Percentiles rank a stretch among this genome's conserved stretches.
phyloP scores from a whole-genome alignment of 768 basidiomycete species.

The Lactarius hengduanensis region DNA sequence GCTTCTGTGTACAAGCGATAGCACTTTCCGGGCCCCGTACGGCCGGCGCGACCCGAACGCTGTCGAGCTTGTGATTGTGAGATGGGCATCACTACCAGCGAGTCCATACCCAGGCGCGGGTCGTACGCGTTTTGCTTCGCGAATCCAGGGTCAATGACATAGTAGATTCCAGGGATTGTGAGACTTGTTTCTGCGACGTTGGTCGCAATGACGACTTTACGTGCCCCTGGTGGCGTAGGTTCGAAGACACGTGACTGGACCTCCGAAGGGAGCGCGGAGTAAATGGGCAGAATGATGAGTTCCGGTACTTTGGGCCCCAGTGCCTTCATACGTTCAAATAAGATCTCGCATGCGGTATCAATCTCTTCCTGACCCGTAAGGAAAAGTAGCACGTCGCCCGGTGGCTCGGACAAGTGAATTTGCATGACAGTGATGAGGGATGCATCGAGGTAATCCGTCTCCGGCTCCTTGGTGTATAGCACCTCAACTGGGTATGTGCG shows the following conservation, averaged over 20 bases:
- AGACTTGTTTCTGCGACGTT: constrained; percentile 99
- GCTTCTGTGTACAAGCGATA: constrained; percentile 98
- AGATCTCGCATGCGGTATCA: constrained; percentile 94
- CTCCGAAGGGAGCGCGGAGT: constrained; percentile 96
- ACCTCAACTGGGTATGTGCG: constrained; percentile 98
- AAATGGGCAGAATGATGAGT: constrained; percentile 94
- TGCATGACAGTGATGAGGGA: constrained; percentile 99
- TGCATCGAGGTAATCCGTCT: constrained; percentile 95
- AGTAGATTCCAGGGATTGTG: constrained; percentile 98
- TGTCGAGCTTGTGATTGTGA: constrained; percentile 98
- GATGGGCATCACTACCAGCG: constrained; percentile 96
- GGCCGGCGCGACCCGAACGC: constrained; percentile 92
- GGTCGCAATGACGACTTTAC: constrained; percentile 99
- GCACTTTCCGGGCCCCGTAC: constrained; percentile 97
- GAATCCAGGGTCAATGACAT: constrained; percentile 98
- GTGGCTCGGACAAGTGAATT: constrained; percentile 97
- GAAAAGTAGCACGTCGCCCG: constrained; percentile 95
- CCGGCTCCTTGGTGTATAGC: constrained; percentile 98
- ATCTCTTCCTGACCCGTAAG: constrained; percentile 99
- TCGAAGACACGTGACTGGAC: constrained; percentile 98
- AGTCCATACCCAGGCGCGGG: constrained; percentile 97
- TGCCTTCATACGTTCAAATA: constrained; percentile 98
- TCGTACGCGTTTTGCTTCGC: constrained; percentile 99
- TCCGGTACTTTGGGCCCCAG: constrained; percentile 98
- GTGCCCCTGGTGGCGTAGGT: constrained; percentile 95